Conservation (phyloP, 495 filamentous ascomycete species). For the Tuber aestivum region DNA sequence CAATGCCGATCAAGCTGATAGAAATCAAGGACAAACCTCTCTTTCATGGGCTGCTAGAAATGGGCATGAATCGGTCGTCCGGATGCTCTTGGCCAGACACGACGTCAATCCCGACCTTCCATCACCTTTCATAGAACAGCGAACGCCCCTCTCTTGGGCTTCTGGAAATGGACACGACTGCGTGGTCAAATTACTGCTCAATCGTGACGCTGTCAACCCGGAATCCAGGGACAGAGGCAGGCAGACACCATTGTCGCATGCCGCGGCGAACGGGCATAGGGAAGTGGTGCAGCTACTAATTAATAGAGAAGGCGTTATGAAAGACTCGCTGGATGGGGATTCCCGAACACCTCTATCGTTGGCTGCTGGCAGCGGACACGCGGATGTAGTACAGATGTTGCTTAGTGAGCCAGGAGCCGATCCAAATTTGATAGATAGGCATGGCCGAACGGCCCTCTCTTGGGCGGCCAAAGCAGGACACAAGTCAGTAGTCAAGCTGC, state of each 20-base stretch:
- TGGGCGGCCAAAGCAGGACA: constrained; percentile 23
- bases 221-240: constrained; percentile 18
- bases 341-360: neutral
- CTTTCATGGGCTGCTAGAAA: constrained; percentile 41
- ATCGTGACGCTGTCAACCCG: constrained; percentile 9
- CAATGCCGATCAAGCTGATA: constrained; percentile 14
- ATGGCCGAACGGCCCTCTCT: constrained; percentile 11
- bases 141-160: constrained; percentile 46
- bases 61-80: constrained; percentile 36
- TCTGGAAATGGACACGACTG: constrained; percentile 44
- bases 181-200: constrained; percentile 34
- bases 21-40: constrained; percentile 31
- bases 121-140: constrained; percentile 24
- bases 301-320: neutral
- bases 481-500: constrained; percentile 5
- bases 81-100: constrained; percentile 30
- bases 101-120: constrained; percentile 18
- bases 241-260: constrained; percentile 35
- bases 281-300: neutral
- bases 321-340: neutral
- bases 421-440: neutral
- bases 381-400: neutral
- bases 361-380: neutral
- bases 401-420: neutral
- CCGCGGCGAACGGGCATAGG: neutral